Evolutionary conservation across 202 grass and related monocot species (phyloP), one percentile per base, ranked within the genome.

Genomic region (Musa balbisiana): DNA sequence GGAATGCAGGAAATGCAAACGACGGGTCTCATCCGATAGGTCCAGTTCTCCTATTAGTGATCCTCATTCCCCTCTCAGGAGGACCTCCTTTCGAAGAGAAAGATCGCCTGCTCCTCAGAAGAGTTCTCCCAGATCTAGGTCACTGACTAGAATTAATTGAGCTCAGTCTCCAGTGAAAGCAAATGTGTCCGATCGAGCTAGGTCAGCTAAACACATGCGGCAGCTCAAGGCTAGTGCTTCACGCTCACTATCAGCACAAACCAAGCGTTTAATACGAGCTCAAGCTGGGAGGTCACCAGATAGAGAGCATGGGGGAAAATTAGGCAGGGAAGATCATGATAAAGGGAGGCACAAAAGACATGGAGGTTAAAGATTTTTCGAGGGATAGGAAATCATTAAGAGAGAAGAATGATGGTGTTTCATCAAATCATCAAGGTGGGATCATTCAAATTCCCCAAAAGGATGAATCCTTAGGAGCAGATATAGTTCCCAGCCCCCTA

Each of bases 381-480:
- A 58, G 75, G 73, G 82, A 78, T 24, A 84, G 80, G 77, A 80
- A 59, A 72, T 25, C 55, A 12, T 25, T 67, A 68, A 55, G 60
- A 17, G 80, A 92, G 53, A 85, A 83, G 60, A 77, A 19, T 59
- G 82, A 81, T 77, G 80, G 66, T 55, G 82, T 66, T 71, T 89
- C 72, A 43, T 82, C 70, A 64, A 87, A 81, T 85, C 74, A 49
- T 89, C 80, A 71, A 85, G 85, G 68, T 75, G 0, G 71, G 90
- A 76, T 63, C 85, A 67, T 62, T 81, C 90, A 73, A 50, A 58
- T 9, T 92, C 87, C 53, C 87, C 90, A 74, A 83, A 87, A 51
- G 87, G 85, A 59, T 73, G 81, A 71, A 82, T 68, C 53, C 83
- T 67, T 29, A 80, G 53, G 81, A 73, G 49, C 26, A 77, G 81